Evolutionary conservation across 2,329 filamentous ascomycete species (phyloP), one percentile per base, ranked within the genome.

Genomic region (Phaeosphaeriaceae sp.): DNA sequence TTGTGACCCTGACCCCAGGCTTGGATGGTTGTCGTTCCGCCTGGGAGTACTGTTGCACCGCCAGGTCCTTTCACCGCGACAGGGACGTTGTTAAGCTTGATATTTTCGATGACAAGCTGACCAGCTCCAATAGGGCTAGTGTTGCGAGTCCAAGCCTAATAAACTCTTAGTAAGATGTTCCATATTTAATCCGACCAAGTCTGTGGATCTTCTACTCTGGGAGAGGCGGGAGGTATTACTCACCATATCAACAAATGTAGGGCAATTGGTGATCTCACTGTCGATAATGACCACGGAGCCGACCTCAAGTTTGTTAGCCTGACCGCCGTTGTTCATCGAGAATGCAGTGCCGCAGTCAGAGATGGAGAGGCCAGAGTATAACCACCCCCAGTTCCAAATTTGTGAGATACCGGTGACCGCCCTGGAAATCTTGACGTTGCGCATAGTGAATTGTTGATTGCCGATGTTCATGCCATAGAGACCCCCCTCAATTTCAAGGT

Each of bases 321-420:
- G 29, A 11, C 54, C 58, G 1, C 64, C 64, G 32, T 68, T 68
- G 34, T 48, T 63, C 71, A 86, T 82, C 16, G 81, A 77, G 15
- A 87, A 73, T 5, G 79, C 83, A n/a, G 78, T 76, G 1, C 66
- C 64, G 59, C 82, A 84, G 63, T 83, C 81, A 34, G 76, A 76
- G 48, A 86, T 77, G 2, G 50, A 75, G 41, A 85, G 68, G 8
- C 74, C 74, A 38, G 79, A 75, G 56, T 81, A 83, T 1, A 79
- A 77, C 78, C 78, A 87, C 2, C 81, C 81, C 84, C 84, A 87
- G 54, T 83, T 74, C 83, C 83, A 87, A 37, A 83, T 76, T 52
- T 84, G 79, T 11, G 78, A 78, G 42, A 87, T 83, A 15, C 80
- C 82, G 0, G 79, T 82, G 1, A 76, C 71, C 8, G 76, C 77